Base-by-base conservation (phyloP, 2,329 filamentous ascomycete species). In the Alternaria atra region DNA sequence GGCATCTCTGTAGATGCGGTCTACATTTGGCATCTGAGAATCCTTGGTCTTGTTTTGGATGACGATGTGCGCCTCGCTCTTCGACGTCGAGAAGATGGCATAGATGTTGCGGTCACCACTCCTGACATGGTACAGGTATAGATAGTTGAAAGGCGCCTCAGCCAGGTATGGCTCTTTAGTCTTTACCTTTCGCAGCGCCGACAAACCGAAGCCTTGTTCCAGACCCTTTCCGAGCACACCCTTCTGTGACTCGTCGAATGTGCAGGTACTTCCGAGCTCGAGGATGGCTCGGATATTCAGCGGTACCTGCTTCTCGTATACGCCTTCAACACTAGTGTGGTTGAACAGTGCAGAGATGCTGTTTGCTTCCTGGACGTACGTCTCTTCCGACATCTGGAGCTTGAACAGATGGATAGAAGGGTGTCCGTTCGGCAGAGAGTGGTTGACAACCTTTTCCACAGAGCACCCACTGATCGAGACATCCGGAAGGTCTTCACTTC, bases 361-460 rank as follows among this genome's bases (percentile, higher is more conserved):
- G 63, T 93, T 90, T 0, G 90, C 85, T 77, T 98, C 92, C 44
- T 89, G 88, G 62, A 97, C 88, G 79, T 96, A 99, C 0, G 91
- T 85, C 57, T 95, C 90, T 77, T 99, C 95, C 0, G 92, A 86
- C 79, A 99, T 92, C 0, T 91, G 94, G 37, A 99, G 85, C 81
- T 94, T 96, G 85, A 98, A 98, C 5, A 99, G 84, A 81, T 99
- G 93, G 4, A 92, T 91, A 0, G 94, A 98, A 3, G 92, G 90
- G 78, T 98, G 95, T 0, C 95, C 95, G 71, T 99, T 99, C 0
- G 95, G 95, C 7, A 99, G 83, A 3, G 92, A 97, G 78, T 97
- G 91, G 72, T 90, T 95, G 72, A 96, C 91, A 70, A 97, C 93
- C 74, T 97, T 97, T 76, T 99, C 93, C 0, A 95, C 94, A 39